Conservation (phyloP, 495 filamentous ascomycete species). For the Penicillium canariense region DNA sequence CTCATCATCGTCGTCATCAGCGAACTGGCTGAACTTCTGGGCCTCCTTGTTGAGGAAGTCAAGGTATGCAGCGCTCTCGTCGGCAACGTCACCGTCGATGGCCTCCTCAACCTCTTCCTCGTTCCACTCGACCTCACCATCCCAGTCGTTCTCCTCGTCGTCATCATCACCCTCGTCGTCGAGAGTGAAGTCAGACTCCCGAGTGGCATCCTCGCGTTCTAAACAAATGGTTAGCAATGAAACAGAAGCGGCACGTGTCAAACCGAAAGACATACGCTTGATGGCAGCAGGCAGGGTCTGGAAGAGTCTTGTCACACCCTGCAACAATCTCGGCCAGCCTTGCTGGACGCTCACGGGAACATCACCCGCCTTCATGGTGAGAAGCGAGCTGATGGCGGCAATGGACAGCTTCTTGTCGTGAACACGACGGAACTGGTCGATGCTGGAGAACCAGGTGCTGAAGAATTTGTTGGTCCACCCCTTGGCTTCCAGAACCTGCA, state of each 20-base stretch:
- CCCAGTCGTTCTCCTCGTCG: constrained; percentile 68
- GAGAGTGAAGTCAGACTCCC: constrained; percentile 78
- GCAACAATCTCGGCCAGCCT: constrained; percentile 93
- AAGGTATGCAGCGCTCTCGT: constrained; percentile 91
- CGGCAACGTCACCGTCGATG: constrained; percentile 64
- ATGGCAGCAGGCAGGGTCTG: constrained; percentile 83
- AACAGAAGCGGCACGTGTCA: neutral
- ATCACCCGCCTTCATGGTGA: constrained; percentile 71
- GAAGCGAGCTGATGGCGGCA: constrained; percentile 80
- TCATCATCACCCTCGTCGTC: constrained; percentile 75
- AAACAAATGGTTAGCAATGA: constrained; percentile 17
- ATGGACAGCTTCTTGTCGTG: constrained; percentile 99
- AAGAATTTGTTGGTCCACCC: constrained; percentile 99
- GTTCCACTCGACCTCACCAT: constrained; percentile 65
- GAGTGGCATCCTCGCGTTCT: constrained; percentile 90
- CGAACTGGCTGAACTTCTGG: constrained; percentile 71
- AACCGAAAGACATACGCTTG: constrained; percentile 57
- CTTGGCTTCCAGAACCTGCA: constrained; percentile 84
- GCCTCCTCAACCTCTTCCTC: constrained; percentile 59
- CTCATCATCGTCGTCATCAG: constrained; percentile 79
- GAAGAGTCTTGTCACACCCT: constrained; percentile 89
- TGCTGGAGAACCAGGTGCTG: constrained; percentile 94
- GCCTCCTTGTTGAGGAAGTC: constrained; percentile 95
- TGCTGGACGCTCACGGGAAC: constrained; percentile 87
- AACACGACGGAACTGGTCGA: constrained; percentile 87